These are phyloP conservation scores for Pelargonium australe DNA, from an alignment of 441 rosid species.

Conservation along the genomic window DNA sequence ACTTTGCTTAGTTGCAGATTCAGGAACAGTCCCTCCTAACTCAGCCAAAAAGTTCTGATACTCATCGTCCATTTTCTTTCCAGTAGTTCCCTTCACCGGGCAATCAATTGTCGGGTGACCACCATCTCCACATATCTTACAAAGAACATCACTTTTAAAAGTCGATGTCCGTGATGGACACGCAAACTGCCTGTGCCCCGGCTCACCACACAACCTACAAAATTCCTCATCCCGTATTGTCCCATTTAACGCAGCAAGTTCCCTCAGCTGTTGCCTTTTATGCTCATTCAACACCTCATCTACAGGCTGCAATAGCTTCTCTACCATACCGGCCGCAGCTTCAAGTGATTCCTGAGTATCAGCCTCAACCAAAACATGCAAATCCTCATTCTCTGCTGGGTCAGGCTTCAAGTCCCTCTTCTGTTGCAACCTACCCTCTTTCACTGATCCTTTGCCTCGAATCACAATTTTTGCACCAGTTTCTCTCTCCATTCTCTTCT, in stretches of 20 bases:
- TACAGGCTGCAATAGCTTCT: slow-evolving; percentile 92
- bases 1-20: slow-evolving; percentile 65
- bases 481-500: slow-evolving; percentile 94
- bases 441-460: slow-evolving; percentile 87
- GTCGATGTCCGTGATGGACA: slow-evolving; percentile 85
- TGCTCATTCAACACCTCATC: slow-evolving; percentile 96
- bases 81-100: slow-evolving; percentile 53
- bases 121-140: slow-evolving; percentile 96
- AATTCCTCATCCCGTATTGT: slow-evolving; percentile 93
- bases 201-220: slow-evolving; percentile 89
- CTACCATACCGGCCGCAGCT: slow-evolving; percentile 93
- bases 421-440: slow-evolving; percentile 89
- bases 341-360: slow-evolving; percentile 84
- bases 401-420: slow-evolving; percentile 91
- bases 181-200: slow-evolving; percentile 80
- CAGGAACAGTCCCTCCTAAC: slow-evolving; percentile 84
- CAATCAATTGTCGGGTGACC: slow-evolving; percentile 88
- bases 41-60: slow-evolving; percentile 92
- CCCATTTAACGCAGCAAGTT: slow-evolving; percentile 93
- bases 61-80: slow-evolving; percentile 97
- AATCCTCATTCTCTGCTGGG: slow-evolving; percentile 85
- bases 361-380: slow-evolving; percentile 94
- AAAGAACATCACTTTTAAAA: slow-evolving; percentile 90
- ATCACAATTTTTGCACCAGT: slow-evolving; percentile 95
- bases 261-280: slow-evolving; percentile 94